Base-by-base conservation (phyloP, 2,329 filamentous ascomycete genomes). In the Lachnellula cervina region DNA sequence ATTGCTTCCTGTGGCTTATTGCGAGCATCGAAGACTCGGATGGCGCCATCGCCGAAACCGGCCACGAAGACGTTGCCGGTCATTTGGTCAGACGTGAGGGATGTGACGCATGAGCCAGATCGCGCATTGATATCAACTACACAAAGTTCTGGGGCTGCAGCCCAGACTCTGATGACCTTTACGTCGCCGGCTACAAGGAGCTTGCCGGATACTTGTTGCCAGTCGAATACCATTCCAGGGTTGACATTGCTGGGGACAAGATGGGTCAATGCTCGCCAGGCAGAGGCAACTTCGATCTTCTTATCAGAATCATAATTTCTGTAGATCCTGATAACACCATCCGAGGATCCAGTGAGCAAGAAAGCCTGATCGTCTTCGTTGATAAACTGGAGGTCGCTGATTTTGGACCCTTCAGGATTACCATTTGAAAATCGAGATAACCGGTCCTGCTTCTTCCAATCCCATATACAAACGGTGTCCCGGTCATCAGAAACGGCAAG, bases 301-400 rank as follows among this genome's bases (percentile, higher is more conserved):
- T 80, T 80, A 47, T 86, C 80, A 21, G 83, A 84, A 64, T 97
- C 91, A 70, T 99, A 99, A 69, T 94, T 88, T 61, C 91, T 85
- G 74, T 95, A 99, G 34, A 97, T 86, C 60, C 95, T 89, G 61
- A 99, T 83, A 17, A 97, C 90, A 51, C 94, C 94, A 67, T 99
- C 94, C 1, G 91, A 96, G 7, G 92, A 96, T 1, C 94, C 94
- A 0, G 90, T 96, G 82, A 99, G 90, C 55, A 99, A 75, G 61
- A 97, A 83, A 2, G 93, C 94, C 68, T 95, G 90, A 69, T 99
- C 94, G 66, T 99, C 94, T 72, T 99, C 94, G 64, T 99, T 99
- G 76, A 99, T 96, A 72, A 97, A 97, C 54, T 91, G 89, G 70
- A 97, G 86, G 70, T 97, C 92, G 52, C 91, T 96, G 66, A 99